phyloP scores from a whole-genome alignment of 2,329 filamentous ascomycete species.

The Boeremia lycopersici region DNA sequence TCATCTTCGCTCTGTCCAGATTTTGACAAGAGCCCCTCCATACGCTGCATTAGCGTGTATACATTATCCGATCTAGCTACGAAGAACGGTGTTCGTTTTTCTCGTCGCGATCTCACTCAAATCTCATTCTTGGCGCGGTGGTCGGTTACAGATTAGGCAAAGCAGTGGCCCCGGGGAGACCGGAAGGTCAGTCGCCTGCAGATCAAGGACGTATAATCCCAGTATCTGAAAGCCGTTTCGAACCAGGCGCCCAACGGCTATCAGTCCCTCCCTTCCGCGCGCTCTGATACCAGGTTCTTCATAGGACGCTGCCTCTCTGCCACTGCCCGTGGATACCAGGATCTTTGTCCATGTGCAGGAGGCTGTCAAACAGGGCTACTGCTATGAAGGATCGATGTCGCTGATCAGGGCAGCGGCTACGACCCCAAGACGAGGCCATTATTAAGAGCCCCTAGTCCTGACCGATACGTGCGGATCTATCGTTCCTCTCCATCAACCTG shows the following conservation, averaged over 20 bases:
- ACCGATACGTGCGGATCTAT: conserved; percentile 25
- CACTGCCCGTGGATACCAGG: not conserved
- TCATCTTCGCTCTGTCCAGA: not conserved
- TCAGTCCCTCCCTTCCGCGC: conserved; percentile 9
- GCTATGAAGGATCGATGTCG: not conserved
- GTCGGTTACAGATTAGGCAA: conserved; percentile 3
- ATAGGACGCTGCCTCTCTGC: conserved; percentile 5
- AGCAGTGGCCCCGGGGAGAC: conserved; percentile 6
- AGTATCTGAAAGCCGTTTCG: conserved; percentile 3
- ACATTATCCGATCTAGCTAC: conserved; percentile 8
- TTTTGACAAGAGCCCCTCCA: not conserved
- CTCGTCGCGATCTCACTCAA: conserved; percentile 9
- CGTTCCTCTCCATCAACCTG: conserved; percentile 10
- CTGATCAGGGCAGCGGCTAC: conserved; percentile 10
- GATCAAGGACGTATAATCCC: conserved; percentile 10
- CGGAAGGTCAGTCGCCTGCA: conserved; percentile 7
- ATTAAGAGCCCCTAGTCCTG: conserved; percentile 22
- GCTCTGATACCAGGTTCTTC: not conserved
- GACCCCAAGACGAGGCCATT: conserved; percentile 12
- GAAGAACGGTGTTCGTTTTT: conserved; percentile 11
- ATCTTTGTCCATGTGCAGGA: conserved; percentile 1
- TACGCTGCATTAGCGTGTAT: conserved; percentile 16
- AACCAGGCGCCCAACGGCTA: conserved; percentile 11
- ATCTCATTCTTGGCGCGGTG: not conserved
- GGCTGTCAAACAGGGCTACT: conserved; percentile 7